phyloP scores from a whole-genome alignment of 352 stramenopile genomes.

The Thalassiosira livingstoniorum region DNA sequence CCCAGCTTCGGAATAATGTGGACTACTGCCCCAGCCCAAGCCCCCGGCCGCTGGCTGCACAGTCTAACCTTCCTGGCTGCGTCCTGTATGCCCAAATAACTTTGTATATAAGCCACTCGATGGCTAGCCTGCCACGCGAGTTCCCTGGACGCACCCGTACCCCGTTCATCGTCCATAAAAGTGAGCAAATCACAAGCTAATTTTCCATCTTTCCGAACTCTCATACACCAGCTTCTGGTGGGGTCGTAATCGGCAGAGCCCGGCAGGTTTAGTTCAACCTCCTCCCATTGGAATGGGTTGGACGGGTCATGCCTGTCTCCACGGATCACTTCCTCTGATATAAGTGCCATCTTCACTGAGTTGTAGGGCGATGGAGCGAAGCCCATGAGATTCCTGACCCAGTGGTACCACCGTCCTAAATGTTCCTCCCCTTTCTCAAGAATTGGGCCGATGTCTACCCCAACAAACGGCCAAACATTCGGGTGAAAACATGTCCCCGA shows the following conservation, averaged over 20 bases:
- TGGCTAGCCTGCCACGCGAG: constrained; percentile 22
- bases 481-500: no score
- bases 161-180: constrained; percentile 64
- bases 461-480: no score
- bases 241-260: constrained; percentile 54
- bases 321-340: constrained; percentile 44
- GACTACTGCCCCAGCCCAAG: constrained; percentile 61
- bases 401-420: constrained; percentile 34
- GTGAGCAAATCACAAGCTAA: constrained; percentile 53
- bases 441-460: no score
- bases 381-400: constrained; percentile 60
- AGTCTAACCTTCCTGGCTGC: constrained; percentile 55
- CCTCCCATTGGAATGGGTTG: constrained; percentile 61
- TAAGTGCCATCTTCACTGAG: constrained; percentile 26
- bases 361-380: constrained; percentile 58
- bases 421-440: no score
- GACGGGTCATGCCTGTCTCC: constrained; percentile 32
- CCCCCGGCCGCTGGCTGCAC: constrained; percentile 40
- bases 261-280: constrained; percentile 62
- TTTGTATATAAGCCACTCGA: constrained; percentile 7
- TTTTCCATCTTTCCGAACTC: constrained; percentile 20
- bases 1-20: constrained; percentile 30
- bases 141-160: constrained; percentile 9
- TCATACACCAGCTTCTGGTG: constrained; percentile 45
- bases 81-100: constrained; percentile 53